A percentile compares a stretch with the other conserved stretches of the same genome.
Evolutionary conservation across 2,329 filamentous ascomycete species (phyloP).

Genomic region (Capronia coronata): DNA sequence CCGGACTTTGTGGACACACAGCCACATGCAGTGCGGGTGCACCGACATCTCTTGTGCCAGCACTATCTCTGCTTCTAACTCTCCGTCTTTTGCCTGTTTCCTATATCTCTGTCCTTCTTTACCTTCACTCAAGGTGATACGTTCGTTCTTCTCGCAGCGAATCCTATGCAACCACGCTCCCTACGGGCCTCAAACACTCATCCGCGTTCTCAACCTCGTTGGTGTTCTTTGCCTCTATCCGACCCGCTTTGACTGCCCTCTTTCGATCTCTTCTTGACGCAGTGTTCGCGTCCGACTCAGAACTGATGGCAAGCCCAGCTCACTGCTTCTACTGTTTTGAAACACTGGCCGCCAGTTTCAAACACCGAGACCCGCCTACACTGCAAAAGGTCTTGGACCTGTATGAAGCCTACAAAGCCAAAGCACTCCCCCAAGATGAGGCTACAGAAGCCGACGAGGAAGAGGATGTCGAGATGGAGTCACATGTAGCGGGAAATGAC

Average conservation of each 20-base stretch:
- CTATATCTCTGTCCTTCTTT: background rate
- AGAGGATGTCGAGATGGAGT: slow-evolving; percentile 26
- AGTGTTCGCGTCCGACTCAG: background rate
- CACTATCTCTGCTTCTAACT: slow-evolving; percentile 6
- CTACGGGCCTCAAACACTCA: background rate
- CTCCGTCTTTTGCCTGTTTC: slow-evolving; percentile 9
- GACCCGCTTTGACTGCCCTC: background rate
- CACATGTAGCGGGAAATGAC: background rate
- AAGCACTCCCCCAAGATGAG: slow-evolving; percentile 15
- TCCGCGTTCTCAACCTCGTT: background rate
- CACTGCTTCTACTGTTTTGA: slow-evolving; percentile 97
- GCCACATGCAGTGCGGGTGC: background rate
- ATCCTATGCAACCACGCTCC: background rate
- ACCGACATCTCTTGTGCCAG: background rate
- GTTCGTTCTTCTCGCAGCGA: background rate
- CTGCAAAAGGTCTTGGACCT: slow-evolving; percentile 65
- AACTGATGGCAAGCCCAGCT: slow-evolving; percentile 68
- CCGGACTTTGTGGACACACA: too few species aligned
- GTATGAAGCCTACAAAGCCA: slow-evolving; percentile 50
- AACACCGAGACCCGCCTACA: slow-evolving; percentile 59
- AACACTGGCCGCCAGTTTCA: slow-evolving; percentile 66
- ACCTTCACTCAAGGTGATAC: background rate
- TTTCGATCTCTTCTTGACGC: background rate
- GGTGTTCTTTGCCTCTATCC: background rate
- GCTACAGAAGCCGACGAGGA: background rate